Evolutionary conservation across 2,329 filamentous ascomycete genomes (phyloP), one percentile per base, ranked within the genome.

Genomic region (Myriosclerotinia duriaeana): DNA sequence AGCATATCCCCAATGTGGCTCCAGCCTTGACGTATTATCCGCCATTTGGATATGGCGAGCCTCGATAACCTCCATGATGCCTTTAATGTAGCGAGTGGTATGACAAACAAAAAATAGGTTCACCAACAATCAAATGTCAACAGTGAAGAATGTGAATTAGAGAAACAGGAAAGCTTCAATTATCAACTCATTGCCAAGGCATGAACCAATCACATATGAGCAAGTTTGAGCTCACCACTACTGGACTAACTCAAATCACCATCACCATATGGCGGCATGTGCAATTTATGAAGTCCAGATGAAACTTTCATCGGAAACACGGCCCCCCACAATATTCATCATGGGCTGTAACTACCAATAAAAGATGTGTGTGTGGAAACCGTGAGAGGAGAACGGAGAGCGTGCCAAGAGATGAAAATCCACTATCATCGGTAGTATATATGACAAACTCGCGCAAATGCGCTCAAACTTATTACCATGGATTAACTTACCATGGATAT

Each of bases 1-100:
- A 2, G 79, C 77, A 72, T 87, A 88, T 0, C 83, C 85, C 85
- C 85, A 88, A 58, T 77, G 63, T 14, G 66, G 64, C 59, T 52
- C 64, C 11, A 68, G n/a, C 5, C 8, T 54, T 7, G 68, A 68
- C 17, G 54, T 59, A 65, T 65, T 59, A 42, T 64, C 55, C 26
- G 66, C 59, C 60, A 60, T 44, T 30, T 68, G 60, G 36, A 68
- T 68, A 58, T 68, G 65, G 55, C 50, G 58, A 64, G 64, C 30
- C 20, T 42, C 40, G 5, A 65, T 38, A 34, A 11, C 20, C 17
- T 65, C 64, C 64, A 65, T 65, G n/a, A 60, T 53, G 58, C 30
- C 54, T 30, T 5, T 26, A 20, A 12, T n/a, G n/a, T 22, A 14
- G 12, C 36, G 30, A 48, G 3, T 17, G 34, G 12, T 14, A 26